A percentile compares a stretch with the other conserved stretches of the same genome.
Evolutionary conservation across 1,139 yeast genomes (phyloP).

Genomic region (Taphrina sp.): DNA sequence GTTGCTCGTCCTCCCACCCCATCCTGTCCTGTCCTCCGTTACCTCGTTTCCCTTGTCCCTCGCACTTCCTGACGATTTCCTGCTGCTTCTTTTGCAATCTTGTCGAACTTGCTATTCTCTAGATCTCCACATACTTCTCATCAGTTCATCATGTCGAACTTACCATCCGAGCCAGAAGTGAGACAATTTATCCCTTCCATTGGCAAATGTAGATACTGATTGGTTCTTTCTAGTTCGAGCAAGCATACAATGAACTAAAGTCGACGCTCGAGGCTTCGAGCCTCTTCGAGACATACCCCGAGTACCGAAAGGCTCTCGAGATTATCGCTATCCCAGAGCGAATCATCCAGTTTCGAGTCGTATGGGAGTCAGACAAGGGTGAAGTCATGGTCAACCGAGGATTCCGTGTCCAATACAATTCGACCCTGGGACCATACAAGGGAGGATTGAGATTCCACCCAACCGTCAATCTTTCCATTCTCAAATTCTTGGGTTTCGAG

Average conservation of each 20-base stretch:
- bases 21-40: too few species aligned
- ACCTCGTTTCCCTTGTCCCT: too few species aligned
- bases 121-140: too few species aligned
- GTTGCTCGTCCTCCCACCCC: too few species aligned
- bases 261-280: conserved; percentile 88
- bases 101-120: too few species aligned
- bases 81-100: too few species aligned
- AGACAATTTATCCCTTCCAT: background rate
- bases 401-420: conserved; percentile 97
- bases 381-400: conserved; percentile 92
- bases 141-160: conserved; percentile 21
- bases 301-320: conserved; percentile 82
- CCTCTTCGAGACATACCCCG: conserved; percentile 82
- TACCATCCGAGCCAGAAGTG: conserved; percentile 32
- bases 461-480: conserved; percentile 87
- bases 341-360: conserved; percentile 90
- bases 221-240: conserved; percentile 72
- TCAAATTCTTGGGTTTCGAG: conserved; percentile 95
- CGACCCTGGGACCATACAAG: conserved; percentile 98
- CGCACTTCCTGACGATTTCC: too few species aligned
- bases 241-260: conserved; percentile 92
- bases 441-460: conserved; percentile 99
- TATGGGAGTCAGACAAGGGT: conserved; percentile 96
- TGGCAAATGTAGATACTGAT: background rate
- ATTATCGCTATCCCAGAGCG: conserved; percentile 95